Base-by-base conservation (phyloP, 140 eudicot species). In the Cichorium intybus region DNA sequence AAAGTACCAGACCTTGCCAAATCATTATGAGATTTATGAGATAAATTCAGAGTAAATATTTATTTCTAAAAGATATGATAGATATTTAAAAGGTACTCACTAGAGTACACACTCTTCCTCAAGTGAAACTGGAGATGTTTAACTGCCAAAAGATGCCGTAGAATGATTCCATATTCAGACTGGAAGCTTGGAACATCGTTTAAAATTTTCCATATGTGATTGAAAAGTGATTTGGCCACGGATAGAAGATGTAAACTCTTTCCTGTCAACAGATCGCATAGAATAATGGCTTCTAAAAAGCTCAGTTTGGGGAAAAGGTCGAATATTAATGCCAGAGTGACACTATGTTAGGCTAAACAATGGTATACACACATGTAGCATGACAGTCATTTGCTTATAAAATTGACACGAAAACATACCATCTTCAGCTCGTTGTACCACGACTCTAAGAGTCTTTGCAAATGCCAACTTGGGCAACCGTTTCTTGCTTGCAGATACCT, bases 121-220 rank as follows among this genome's bases (percentile, higher is more conserved):
- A 88, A 60, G 80, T 86, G 90, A 78, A 86, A 81, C 45, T 79
- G 85, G 73, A 83, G 84, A 76, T 83, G 68, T 69, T 71, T 76
- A 20, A 64, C 80, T 66, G 77, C 80, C 68, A 93, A 75, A 86
- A 93, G 92, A 77, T 84, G 88, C 20, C 95, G 87, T 52, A 93
- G 88, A 61, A 93, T 86, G 76, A 52, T 72, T 72, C 90, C 90
- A 50, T 93, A 93, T 79, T 93, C 97, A 4, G 87, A 82, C 59
- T 86, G 99, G 74, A 88, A 93, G 85, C 90, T 83, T 47, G 94
- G 95, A 58, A 82, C 95, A 53, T 93, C 99, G 73, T 79, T 83
- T 48, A 88, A 65, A 68, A 89, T 78, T 60, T 93, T 97, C 82
- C 79, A 81, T 47, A 86, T 81, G 55, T 93, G 99, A 80, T 76